phyloP scores from a whole-genome alignment of 176 grass and related monocot genomes.

The Alopecurus myosuroides region DNA sequence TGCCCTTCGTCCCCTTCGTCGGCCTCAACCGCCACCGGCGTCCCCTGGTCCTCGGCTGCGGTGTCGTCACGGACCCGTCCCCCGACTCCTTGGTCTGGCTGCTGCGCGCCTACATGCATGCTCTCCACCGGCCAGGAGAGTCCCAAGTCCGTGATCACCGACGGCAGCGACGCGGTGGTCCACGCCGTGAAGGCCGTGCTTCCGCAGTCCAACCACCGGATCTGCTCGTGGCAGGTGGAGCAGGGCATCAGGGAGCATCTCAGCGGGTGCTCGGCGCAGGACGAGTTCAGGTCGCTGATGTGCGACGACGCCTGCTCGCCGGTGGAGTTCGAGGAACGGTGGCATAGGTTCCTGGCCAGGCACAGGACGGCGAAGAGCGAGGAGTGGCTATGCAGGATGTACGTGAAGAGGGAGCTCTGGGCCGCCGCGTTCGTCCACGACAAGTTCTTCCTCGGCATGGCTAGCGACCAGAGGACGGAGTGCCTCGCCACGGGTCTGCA shows the following conservation, averaged over 20 bases:
- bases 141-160: conserved; percentile 18
- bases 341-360: neutral
- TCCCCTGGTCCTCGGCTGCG: neutral
- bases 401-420: conserved; percentile 9
- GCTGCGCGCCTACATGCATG: neutral
- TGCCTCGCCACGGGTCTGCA: neutral
- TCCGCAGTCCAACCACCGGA: conserved; percentile 16
- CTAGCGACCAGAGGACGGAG: neutral
- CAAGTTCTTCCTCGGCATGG: conserved; percentile 7
- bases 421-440: conserved; percentile 8
- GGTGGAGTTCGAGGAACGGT: neutral
- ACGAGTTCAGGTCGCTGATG: neutral
- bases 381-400: conserved; percentile 11
- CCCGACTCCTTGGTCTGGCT: neutral
- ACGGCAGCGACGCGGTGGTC: conserved; percentile 9
- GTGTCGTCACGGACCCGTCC: neutral
- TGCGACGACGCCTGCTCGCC: neutral
- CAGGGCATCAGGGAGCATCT: neutral
- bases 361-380: neutral
- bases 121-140: neutral
- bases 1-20: conserved; percentile 1
- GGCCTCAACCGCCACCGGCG: conserved; percentile 10
- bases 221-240: conserved; percentile 20
- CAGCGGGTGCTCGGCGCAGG: neutral
- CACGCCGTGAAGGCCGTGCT: neutral